Evolutionary conservation across 129 eudicot species (phyloP), one percentile per base, ranked within the genome.

Genomic region (Centrapalus pauciflorus): DNA sequence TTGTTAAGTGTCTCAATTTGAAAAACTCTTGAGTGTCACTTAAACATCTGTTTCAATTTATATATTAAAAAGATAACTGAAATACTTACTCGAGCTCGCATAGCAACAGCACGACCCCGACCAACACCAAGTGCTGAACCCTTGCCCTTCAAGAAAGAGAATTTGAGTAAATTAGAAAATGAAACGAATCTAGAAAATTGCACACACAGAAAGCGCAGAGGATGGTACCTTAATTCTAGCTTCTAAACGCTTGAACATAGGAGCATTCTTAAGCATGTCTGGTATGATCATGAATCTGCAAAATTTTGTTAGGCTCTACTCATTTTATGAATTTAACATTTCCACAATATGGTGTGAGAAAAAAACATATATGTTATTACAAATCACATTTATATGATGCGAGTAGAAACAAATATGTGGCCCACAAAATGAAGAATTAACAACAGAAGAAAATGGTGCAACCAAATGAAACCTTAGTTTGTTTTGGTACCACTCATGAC

Each of bases 201-300:
- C 43, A 59, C 28, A 26, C 43, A 58, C 7, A 11, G 16, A 34
- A 29, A 13, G 11, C 6, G 66, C 20, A 20, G 5, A 7, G 23
- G 21, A 75, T 5, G 29, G 66, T 75, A 89, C 99, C 99, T 93
- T 93, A 65, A 93, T 93, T 78, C 88, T 88, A 38, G 98, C 83
- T 72, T 92, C 98, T 65, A 87, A 70, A 27, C 96, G 96, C 48
- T 92, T 88, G 80, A 92, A 88, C 95, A 91, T 91, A 9, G 98
- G 98, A 71, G 98, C 98, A 81, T 88, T 88, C 90, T 88, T 91
- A 52, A 91, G 95, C 98, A 91, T 91, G 77, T 91, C 98, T 14
- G 98, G 98, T 29, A 91, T 91, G 64, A 91, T 87, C 94, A 91
- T 91, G 63, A 91, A 88, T 89, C 98, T 91, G 83, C 54, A 13